Conservation (phyloP, 176 grass and related monocot species). For the Leersia perrieri region DNA sequence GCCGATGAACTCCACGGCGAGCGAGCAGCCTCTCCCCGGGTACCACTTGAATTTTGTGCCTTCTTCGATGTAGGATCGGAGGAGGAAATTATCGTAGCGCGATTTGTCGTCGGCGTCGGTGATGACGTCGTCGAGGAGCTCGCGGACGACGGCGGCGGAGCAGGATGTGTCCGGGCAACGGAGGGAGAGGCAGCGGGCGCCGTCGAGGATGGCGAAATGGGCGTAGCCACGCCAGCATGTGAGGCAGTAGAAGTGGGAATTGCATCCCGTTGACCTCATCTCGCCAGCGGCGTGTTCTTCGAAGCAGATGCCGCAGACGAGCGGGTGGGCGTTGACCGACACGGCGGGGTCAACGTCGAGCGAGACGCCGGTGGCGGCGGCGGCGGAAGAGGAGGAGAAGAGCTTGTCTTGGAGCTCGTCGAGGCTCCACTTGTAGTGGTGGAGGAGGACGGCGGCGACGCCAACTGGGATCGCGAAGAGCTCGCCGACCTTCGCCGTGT, state of each 20-base stretch:
- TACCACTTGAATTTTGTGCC: slow-evolving; percentile 46
- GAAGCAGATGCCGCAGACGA: slow-evolving; percentile 39
- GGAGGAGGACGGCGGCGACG: slow-evolving; percentile 15
- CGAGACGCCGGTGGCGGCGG: slow-evolving; percentile 23
- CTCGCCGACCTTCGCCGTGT: background rate
- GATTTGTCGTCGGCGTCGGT: background rate
- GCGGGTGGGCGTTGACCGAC: background rate
- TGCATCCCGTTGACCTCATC: slow-evolving; percentile 32
- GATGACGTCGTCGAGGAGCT: slow-evolving; percentile 16
- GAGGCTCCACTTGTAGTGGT: slow-evolving; percentile 27
- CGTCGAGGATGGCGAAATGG: slow-evolving; percentile 32
- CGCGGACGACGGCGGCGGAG: slow-evolving; percentile 14
- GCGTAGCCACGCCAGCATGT: slow-evolving; percentile 49
- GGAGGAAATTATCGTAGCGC: slow-evolving; percentile 24
- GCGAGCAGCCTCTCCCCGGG: slow-evolving; percentile 33
- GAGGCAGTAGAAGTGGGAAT: slow-evolving; percentile 37
- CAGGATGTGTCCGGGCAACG: slow-evolving; percentile 46
- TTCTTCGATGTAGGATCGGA: slow-evolving; percentile 51
- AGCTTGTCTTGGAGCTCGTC: background rate
- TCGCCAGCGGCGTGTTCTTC: background rate
- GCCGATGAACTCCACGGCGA: slow-evolving; percentile 1
- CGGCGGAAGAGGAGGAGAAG: slow-evolving; percentile 41
- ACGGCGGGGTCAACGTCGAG: background rate
- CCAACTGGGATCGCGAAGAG: background rate
- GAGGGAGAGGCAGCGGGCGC: slow-evolving; percentile 40